Percentiles rank a stretch among this genome's conserved stretches.
Evolutionary conservation across 2,329 filamentous ascomycete species (phyloP).

Genomic region (Beauveria caledonica): DNA sequence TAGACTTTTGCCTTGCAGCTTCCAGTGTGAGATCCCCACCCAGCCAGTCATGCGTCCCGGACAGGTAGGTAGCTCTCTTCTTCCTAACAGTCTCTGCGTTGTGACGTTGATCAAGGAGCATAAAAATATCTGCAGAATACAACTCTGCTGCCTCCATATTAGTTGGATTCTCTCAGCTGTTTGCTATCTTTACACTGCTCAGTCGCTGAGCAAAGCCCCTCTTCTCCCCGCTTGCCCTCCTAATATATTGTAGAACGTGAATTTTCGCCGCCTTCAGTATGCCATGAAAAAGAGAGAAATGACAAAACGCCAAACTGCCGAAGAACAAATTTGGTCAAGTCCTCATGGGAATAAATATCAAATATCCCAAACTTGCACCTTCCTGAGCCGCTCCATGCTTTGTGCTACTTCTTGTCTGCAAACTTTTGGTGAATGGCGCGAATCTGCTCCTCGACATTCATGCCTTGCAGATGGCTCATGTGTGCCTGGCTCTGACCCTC

Average conservation of each 20-base stretch:
- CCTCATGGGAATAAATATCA: background rate
- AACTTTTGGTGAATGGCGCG: slow-evolving; percentile 52
- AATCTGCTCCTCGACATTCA: slow-evolving; percentile 83
- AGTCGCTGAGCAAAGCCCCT: background rate
- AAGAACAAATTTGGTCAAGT: background rate
- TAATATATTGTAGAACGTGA: background rate
- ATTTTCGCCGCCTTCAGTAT: background rate
- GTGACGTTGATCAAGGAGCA: background rate
- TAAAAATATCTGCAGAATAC: background rate
- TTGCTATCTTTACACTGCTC: slow-evolving; percentile 6
- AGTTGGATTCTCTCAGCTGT: background rate
- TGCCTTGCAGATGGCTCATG: slow-evolving; percentile 52
- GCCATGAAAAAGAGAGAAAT: background rate
- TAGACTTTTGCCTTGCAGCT: background rate
- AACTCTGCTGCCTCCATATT: background rate
- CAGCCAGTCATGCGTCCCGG: background rate
- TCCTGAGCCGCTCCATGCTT: background rate
- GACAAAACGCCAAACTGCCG: slow-evolving; percentile 4
- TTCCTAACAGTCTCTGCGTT: background rate
- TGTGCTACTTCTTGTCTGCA: slow-evolving; percentile 28
- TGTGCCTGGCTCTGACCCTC: slow-evolving; percentile 48
- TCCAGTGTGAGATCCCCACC: background rate
- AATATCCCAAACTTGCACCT: background rate
- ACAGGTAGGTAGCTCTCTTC: no score
- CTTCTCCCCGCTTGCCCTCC: background rate